Evolutionary conservation across 2,329 filamentous ascomycete species (phyloP).

Genomic region (Xylariaceae sp.): DNA sequence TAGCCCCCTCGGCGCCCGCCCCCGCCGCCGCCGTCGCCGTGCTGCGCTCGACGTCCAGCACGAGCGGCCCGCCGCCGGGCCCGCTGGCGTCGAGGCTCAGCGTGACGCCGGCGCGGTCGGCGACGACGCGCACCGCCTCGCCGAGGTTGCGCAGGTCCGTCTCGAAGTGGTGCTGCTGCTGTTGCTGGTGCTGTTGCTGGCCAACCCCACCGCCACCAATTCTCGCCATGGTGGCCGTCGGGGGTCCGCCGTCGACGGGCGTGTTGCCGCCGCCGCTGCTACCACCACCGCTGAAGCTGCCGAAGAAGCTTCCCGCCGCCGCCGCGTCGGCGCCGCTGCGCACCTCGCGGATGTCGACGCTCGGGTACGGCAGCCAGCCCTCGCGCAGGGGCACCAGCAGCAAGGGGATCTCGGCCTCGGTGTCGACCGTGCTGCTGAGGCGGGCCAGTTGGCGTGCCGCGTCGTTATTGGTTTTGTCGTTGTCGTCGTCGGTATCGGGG

Average conservation of each 20-base stretch:
- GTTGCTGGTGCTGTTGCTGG: no score
- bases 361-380: conserved; percentile 71
- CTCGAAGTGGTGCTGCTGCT: no score
- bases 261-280: conserved; percentile 4
- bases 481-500: conserved; percentile 8
- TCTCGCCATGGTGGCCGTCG: no score
- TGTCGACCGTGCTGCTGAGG: conserved; percentile 34
- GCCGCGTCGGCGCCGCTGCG: conserved; percentile 6
- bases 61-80: conserved; percentile 55
- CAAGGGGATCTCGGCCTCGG: conserved; percentile 55
- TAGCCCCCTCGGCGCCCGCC: conserved; percentile 8
- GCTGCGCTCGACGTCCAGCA: conserved; percentile 53
- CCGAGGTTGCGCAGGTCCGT: conserved; percentile 73
- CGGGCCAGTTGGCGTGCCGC: background rate
- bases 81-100: conserved; percentile 64
- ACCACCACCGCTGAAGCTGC: conserved; percentile 9
- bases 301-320: conserved; percentile 9
- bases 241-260: conserved; percentile 6
- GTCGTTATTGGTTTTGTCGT: background rate
- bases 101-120: conserved; percentile 64
- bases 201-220: conserved; percentile 14
- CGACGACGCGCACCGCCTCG: conserved; percentile 67
- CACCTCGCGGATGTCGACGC: conserved; percentile 67
- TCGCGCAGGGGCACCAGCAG: conserved; percentile 73
- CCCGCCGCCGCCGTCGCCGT: no score